These are phyloP conservation scores for Gossypium raimondii DNA, from an alignment of 345 rosid genomes.

Conservation along the genomic window DNA sequence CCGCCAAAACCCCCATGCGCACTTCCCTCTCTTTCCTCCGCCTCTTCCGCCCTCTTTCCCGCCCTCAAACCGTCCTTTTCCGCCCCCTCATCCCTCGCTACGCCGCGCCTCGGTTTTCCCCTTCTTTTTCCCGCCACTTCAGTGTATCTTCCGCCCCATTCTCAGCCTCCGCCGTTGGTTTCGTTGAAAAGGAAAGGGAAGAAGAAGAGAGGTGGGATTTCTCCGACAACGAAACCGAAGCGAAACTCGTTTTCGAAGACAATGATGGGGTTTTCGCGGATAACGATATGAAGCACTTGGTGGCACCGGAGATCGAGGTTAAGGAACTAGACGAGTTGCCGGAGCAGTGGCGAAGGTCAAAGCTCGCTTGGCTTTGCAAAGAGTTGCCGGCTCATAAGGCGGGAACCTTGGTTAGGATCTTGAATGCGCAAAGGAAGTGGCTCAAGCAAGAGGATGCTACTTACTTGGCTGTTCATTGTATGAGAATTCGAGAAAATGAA, in stretches of 20 bases:
- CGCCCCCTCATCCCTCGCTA: conserved; percentile 9
- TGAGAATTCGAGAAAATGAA: conserved; percentile 81
- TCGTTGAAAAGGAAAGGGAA: conserved; percentile 30
- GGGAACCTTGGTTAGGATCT: conserved; percentile 58
- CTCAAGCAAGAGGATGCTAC: conserved; percentile 78
- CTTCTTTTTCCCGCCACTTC: conserved; percentile 6
- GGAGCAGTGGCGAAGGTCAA: conserved; percentile 70
- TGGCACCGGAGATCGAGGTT: conserved; percentile 44
- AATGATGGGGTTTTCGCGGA: conserved; percentile 17
- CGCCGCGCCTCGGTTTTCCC: background rate
- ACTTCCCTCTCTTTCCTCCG: conserved; percentile 24
- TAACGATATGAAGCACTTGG: conserved; percentile 41
- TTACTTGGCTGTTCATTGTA: conserved; percentile 62
- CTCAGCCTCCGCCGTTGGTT: conserved; percentile 32
- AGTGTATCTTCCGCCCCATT: background rate
- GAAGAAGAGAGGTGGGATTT: conserved; percentile 23
- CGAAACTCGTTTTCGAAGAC: conserved; percentile 3
- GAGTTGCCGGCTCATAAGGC: conserved; percentile 70
- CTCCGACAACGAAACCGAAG: background rate
- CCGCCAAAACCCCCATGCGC: conserved; percentile 25
- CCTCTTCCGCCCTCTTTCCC: conserved; percentile 21
- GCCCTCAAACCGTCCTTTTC: conserved; percentile 21
- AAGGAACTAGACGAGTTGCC: conserved; percentile 65
- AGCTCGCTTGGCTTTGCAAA: conserved; percentile 89
- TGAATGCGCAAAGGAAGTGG: conserved; percentile 88